These are phyloP conservation scores for Bauhinia variegata DNA, from an alignment of 306 rosid genomes.

Conservation along the genomic window DNA sequence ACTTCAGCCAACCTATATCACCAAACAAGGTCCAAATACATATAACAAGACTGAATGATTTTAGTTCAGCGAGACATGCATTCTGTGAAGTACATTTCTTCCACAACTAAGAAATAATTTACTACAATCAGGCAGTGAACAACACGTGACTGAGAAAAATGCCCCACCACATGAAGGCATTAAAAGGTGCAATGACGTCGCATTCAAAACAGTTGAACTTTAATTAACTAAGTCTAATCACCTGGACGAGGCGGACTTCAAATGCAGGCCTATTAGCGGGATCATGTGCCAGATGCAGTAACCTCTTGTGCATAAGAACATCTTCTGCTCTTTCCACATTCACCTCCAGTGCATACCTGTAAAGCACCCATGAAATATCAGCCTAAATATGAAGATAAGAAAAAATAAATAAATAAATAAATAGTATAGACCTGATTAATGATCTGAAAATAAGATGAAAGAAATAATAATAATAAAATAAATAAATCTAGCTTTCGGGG, in stretches of 20 bases:
- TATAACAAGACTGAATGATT: background rate
- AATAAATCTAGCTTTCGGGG: too few species aligned
- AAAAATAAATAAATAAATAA: background rate
- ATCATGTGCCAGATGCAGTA: conserved; percentile 83
- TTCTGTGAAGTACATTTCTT: conserved; percentile 21
- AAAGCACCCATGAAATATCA: conserved; percentile 39
- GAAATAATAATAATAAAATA: too few species aligned
- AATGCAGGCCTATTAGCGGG: conserved; percentile 88
- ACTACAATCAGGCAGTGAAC: background rate
- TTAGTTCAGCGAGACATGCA: conserved; percentile 5
- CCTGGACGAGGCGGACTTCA: conserved; percentile 98
- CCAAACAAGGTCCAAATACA: conserved; percentile 14
- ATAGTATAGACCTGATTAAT: conserved; percentile 23
- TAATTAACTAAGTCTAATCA: conserved; percentile 31
- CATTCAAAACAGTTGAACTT: conserved; percentile 15
- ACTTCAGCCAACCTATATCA: conserved; percentile 12
- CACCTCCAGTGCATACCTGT: conserved; percentile 94
- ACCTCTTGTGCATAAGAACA: conserved; percentile 92
- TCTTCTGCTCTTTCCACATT: conserved; percentile 96
- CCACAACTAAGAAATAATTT: background rate
- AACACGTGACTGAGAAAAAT: conserved; percentile 7
- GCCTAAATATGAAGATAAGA: background rate
- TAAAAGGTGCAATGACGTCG: conserved; percentile 9
- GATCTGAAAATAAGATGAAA: conserved; percentile 9
- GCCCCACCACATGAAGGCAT: conserved; percentile 11